Evolutionary conservation across 2,329 filamentous ascomycete genomes (phyloP).

Genomic region (Penicillium olsonii): DNA sequence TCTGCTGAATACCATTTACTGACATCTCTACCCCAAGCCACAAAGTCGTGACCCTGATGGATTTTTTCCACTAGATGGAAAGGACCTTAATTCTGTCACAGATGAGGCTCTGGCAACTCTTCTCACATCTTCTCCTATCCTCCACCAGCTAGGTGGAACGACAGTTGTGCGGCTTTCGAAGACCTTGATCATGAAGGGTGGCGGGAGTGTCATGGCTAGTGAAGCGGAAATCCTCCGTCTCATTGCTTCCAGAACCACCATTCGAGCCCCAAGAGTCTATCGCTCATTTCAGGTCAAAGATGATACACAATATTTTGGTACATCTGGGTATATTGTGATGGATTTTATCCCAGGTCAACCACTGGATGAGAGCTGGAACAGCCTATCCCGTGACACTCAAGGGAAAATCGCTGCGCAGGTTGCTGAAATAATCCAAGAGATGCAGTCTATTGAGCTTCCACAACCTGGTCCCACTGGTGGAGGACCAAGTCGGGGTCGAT

Average conservation of each 20-base stretch:
- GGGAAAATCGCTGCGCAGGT: constrained; percentile 20
- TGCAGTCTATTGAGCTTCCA: constrained; percentile 16
- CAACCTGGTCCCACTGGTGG: constrained; percentile 20
- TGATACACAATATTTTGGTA: constrained; percentile 24
- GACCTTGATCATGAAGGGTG: constrained; percentile 25
- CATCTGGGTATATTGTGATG: constrained; percentile 29
- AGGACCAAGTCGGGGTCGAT: constrained; percentile 18
- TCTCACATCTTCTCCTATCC: constrained; percentile 18
- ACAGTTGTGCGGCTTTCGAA: constrained; percentile 27
- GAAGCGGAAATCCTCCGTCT: constrained; percentile 25
- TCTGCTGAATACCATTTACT: background rate
- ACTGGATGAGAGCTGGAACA: constrained; percentile 27
- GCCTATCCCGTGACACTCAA: constrained; percentile 15
- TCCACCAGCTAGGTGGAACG: constrained; percentile 20
- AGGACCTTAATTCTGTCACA: constrained; percentile 13
- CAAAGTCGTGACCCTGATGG: background rate
- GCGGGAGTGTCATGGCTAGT: constrained; percentile 20
- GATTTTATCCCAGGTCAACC: constrained; percentile 29
- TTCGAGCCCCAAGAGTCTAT: constrained; percentile 26
- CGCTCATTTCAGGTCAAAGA: constrained; percentile 24
- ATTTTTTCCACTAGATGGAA: constrained; percentile 14
- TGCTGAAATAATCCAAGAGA: constrained; percentile 23
- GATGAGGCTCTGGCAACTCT: constrained; percentile 13
- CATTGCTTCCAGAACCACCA: constrained; percentile 19
- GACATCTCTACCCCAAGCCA: background rate